Evolutionary conservation across 805 yeast species (phyloP).

Genomic region (Sugiyamaella americana): DNA sequence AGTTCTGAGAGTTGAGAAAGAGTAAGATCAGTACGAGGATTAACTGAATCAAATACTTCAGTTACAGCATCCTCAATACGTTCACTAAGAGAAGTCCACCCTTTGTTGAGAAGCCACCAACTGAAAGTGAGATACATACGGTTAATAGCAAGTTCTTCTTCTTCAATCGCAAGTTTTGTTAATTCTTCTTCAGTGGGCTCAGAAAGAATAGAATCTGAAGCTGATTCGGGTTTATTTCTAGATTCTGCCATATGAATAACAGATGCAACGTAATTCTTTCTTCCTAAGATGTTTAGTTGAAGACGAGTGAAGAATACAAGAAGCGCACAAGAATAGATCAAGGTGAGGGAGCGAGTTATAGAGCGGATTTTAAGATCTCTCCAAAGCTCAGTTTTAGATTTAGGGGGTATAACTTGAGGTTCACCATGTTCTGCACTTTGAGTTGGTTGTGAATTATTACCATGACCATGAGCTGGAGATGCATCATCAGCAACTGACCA

Average conservation of each 20-base stretch:
- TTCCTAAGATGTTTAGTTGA: conserved; percentile 82
- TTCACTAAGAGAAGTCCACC: conserved; percentile 58
- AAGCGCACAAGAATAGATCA: conserved; percentile 61
- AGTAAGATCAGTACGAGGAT: conserved; percentile 67
- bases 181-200: conserved; percentile 24
- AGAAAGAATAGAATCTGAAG: conserved; percentile 17
- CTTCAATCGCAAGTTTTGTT: conserved; percentile 23
- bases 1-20: conserved; percentile 49
- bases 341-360: conserved; percentile 63
- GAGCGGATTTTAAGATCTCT: conserved; percentile 69
- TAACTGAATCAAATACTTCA: conserved; percentile 53
- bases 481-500: conserved; percentile 4
- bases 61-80: conserved; percentile 52
- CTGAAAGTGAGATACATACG: conserved; percentile 80
- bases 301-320: conserved; percentile 73
- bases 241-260: conserved; percentile 64
- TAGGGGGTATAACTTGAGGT: conserved; percentile 22
- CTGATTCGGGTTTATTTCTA: conserved; percentile 24
- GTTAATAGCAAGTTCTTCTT: conserved; percentile 38
- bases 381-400: conserved; percentile 72
- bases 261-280: conserved; percentile 75
- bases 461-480: conserved; percentile 1
- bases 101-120: conserved; percentile 91
- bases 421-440: neutral
- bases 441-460: conserved; percentile 12